These are phyloP conservation scores for Stemphylium lycopersici DNA, from an alignment of 2,329 filamentous ascomycete genomes.

Conservation along the genomic window DNA sequence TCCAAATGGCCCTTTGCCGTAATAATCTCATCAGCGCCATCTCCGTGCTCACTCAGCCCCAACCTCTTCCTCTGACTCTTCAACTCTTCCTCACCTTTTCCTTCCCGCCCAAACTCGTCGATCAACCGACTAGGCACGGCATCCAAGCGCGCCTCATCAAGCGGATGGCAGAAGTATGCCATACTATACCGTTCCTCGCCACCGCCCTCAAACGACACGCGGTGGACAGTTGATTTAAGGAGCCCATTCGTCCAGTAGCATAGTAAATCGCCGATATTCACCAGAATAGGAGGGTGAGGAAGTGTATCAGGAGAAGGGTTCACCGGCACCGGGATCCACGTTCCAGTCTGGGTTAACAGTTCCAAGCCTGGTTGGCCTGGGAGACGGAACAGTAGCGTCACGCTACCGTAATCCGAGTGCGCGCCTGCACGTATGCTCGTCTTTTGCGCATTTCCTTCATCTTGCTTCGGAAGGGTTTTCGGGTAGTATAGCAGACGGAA, in stretches of 20 bases:
- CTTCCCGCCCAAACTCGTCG: constrained; percentile 42
- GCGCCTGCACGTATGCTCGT: constrained; percentile 83
- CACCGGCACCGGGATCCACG: constrained; percentile 53
- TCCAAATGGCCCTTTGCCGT: constrained; percentile 66
- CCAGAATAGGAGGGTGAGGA: constrained; percentile 52
- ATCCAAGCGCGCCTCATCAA: constrained; percentile 61
- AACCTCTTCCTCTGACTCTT: constrained; percentile 50
- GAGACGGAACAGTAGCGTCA: constrained; percentile 81
- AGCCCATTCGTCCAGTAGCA: constrained; percentile 92
- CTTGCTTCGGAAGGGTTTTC: constrained; percentile 31
- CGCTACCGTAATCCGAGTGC: constrained; percentile 81
- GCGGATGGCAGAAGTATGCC: constrained; percentile 68
- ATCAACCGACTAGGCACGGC: constrained; percentile 62
- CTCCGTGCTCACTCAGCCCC: constrained; percentile 46
- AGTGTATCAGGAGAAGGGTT: constrained; percentile 64
- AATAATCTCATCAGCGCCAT: constrained; percentile 51
- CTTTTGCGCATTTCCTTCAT: constrained; percentile 20
- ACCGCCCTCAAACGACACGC: constrained; percentile 72
- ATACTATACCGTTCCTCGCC: constrained; percentile 60
- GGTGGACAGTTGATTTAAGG: constrained; percentile 84
- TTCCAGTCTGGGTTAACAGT: constrained; percentile 65
- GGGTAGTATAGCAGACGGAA: constrained; percentile 62
- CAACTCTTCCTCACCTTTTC: constrained; percentile 36
- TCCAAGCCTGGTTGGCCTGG: constrained; percentile 86
- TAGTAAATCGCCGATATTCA: constrained; percentile 76